Conservation (phyloP, 257 asterid species). For the Fraxinus pennsylvanica region DNA sequence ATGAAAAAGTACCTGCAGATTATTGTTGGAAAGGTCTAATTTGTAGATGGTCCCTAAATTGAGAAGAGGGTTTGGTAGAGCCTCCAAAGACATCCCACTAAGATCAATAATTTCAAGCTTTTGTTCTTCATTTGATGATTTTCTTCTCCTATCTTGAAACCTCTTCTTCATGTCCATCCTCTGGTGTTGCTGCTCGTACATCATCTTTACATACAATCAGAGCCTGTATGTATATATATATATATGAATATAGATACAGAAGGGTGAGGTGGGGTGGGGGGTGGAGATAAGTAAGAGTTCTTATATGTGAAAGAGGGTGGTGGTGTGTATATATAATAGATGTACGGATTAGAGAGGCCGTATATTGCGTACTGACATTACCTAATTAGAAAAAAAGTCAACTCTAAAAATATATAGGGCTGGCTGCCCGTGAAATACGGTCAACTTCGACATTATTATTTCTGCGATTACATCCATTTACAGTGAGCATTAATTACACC, state of each 20-base stretch:
- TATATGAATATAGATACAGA: neutral
- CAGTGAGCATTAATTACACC: no score
- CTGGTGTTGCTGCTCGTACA: conserved; percentile 33
- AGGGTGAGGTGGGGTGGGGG: neutral
- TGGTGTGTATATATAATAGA: neutral
- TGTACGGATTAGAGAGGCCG: conserved; percentile 43
- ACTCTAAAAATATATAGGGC: neutral
- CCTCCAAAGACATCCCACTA: conserved; percentile 69
- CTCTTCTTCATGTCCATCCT: conserved; percentile 17
- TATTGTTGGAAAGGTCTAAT: conserved; percentile 83
- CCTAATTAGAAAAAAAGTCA: conserved; percentile 9
- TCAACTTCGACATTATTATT: no score
- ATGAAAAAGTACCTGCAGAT: conserved; percentile 69
- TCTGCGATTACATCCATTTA: no score
- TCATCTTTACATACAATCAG: conserved; percentile 22
- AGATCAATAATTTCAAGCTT: conserved; percentile 65
- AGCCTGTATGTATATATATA: neutral
- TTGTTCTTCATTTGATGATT: neutral
- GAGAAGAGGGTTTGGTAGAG: conserved; percentile 51
- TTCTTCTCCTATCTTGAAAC: conserved; percentile 8
- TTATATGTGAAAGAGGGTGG: neutral
- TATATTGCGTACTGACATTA: conserved; percentile 36
- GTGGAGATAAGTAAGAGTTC: neutral
- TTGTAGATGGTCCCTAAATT: conserved; percentile 64
- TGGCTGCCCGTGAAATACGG: no score